phyloP scores from a whole-genome alignment of 2,329 filamentous ascomycete genomes.

The Fusarium keratoplasticum region DNA sequence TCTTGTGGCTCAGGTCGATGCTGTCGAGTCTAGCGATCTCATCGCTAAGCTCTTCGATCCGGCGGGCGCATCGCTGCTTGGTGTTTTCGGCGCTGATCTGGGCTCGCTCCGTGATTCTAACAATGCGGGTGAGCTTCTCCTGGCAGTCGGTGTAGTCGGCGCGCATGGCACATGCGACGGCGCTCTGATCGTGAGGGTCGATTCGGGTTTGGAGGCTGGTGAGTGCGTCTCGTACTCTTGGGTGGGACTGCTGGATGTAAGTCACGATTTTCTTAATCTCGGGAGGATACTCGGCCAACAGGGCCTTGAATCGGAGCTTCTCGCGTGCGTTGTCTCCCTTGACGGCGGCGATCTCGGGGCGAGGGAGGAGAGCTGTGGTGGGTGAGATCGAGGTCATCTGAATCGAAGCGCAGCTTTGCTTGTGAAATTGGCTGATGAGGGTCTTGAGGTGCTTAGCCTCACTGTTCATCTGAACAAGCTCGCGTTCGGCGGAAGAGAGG shows the following conservation, averaged over 20 bases:
- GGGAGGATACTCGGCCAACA: background rate
- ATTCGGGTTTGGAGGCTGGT: background rate
- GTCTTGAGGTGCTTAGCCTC: background rate
- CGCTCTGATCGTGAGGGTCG: background rate
- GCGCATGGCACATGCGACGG: conserved; percentile 2
- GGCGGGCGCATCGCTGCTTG: background rate
- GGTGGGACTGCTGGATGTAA: background rate
- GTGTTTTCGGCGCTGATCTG: background rate
- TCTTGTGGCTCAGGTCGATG: conserved; percentile 9
- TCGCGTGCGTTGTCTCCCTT: background rate
- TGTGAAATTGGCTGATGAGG: conserved; percentile 3
- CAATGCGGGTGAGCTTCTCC: background rate
- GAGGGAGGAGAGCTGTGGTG: background rate
- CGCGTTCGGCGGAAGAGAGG: conserved; percentile 16
- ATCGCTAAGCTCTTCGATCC: conserved; percentile 4
- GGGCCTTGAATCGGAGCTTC: conserved; percentile 9
- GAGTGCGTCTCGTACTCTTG: background rate
- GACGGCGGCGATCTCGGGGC: background rate
- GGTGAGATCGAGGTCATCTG: background rate
- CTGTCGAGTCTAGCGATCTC: conserved; percentile 16
- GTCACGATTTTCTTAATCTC: background rate
- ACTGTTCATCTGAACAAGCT: background rate
- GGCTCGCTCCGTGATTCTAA: background rate
- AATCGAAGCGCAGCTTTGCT: background rate
- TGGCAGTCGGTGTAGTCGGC: conserved; percentile 12